These are phyloP conservation scores for Torulaspora globosa DNA, from an alignment of 1,139 yeast species.

Conservation along the genomic window DNA sequence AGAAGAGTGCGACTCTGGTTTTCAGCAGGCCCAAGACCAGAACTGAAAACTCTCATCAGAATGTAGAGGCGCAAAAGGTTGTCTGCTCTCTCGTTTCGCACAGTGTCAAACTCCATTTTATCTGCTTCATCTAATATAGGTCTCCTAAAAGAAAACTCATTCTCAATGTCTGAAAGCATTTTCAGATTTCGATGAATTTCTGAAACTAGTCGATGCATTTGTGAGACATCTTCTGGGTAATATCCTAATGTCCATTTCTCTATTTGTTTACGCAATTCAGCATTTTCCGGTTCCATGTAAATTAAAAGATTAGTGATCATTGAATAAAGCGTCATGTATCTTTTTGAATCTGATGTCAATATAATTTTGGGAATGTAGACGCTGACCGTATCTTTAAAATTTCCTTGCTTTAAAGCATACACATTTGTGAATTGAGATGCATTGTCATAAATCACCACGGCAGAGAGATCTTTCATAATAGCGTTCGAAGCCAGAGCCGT, in stretches of 20 bases:
- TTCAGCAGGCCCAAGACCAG: constrained; percentile 30
- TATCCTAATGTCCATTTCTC: constrained; percentile 66
- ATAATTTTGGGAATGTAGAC: constrained; percentile 69
- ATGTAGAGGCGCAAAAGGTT: constrained; percentile 35
- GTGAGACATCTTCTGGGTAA: constrained; percentile 59
- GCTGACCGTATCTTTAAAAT: constrained; percentile 43
- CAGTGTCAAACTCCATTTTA: constrained; percentile 33
- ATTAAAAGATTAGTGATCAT: constrained; percentile 63
- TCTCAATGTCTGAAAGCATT: constrained; percentile 44
- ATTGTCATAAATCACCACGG: constrained; percentile 54
- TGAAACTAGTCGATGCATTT: constrained; percentile 50
- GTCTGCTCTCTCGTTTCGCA: constrained; percentile 32
- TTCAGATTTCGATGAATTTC: constrained; percentile 55
- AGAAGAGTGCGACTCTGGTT: constrained; percentile 33
- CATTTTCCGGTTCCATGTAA: constrained; percentile 60
- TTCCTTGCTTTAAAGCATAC: constrained; percentile 33
- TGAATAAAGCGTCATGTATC: constrained; percentile 63
- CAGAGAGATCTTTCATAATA: constrained; percentile 60
- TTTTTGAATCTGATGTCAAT: constrained; percentile 66
- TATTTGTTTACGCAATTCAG: constrained; percentile 54
- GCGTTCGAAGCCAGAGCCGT: constrained; percentile 53
- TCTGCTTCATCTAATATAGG: constrained; percentile 37
- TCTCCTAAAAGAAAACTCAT: constrained; percentile 37
- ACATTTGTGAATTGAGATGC: constrained; percentile 32
- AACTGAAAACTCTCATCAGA: constrained; percentile 35